Percentiles rank a stretch among this genome's conserved stretches.
Conservation (phyloP, 495 filamentous ascomycete species). For the Xylaria curta region DNA sequence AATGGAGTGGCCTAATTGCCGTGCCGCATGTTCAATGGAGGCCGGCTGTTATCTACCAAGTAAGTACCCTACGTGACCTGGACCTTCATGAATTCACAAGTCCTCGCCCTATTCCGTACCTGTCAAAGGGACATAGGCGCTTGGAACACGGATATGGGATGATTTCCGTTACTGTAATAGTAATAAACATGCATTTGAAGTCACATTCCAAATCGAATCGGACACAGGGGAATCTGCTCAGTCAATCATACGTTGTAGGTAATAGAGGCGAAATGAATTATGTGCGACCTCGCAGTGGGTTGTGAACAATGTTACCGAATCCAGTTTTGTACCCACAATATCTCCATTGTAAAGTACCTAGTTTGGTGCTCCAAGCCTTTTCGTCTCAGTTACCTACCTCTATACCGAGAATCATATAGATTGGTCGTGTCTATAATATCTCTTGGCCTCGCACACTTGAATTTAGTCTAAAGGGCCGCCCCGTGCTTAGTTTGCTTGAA, state of each 20-base stretch:
- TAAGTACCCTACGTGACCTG: background rate
- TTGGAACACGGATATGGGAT: constrained; percentile 1
- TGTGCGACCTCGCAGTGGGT: background rate
- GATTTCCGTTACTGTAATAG: constrained; percentile 17
- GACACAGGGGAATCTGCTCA: constrained; percentile 2
- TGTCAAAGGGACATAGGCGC: background rate
- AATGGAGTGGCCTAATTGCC: constrained; percentile 14
- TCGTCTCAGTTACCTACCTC: background rate
- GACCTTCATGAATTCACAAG: background rate
- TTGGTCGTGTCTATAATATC: background rate
- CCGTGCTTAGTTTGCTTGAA: background rate
- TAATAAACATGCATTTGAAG: constrained; percentile 15
- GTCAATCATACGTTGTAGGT: constrained; percentile 15
- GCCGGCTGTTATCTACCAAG: background rate
- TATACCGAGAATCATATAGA: background rate
- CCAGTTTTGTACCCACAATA: constrained; percentile 7
- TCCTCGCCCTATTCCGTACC: background rate
- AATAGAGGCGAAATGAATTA: constrained; percentile 14
- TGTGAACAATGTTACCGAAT: constrained; percentile 13
- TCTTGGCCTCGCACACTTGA: background rate
- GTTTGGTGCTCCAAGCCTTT: constrained; percentile 7
- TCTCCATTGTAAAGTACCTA: background rate
- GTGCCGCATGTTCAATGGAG: constrained; percentile 9
- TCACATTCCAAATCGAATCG: constrained; percentile 20
- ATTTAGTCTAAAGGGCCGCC: constrained; percentile 8